Percentiles rank a stretch among this genome's conserved stretches.
These are phyloP conservation scores for Buddleja alternifolia DNA, from an alignment of 257 asterid genomes.

Conservation along the genomic window DNA sequence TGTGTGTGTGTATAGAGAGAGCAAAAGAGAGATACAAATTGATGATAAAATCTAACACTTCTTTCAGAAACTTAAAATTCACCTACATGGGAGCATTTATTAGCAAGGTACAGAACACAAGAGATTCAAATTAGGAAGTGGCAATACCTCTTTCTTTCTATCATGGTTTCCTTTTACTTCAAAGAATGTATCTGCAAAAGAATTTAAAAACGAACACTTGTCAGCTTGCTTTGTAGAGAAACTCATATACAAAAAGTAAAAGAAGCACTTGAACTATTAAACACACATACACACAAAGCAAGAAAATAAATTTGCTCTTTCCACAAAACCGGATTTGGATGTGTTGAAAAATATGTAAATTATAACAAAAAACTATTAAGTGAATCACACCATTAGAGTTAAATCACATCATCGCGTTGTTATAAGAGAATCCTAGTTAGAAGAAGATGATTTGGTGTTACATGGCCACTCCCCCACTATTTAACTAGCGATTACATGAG, in stretches of 20 bases:
- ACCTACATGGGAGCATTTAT: background rate
- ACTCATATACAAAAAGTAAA: background rate
- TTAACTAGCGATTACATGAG: background rate
- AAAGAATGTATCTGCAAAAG: slow-evolving; percentile 59
- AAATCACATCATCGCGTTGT: background rate
- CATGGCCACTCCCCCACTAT: background rate
- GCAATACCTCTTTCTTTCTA: slow-evolving; percentile 61
- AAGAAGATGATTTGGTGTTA: background rate
- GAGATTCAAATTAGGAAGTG: background rate
- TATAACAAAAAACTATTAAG: background rate
- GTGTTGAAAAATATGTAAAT: background rate
- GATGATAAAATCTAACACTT: background rate
- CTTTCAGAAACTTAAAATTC: background rate
- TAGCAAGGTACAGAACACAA: background rate
- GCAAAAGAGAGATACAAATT: background rate
- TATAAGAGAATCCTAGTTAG: background rate
- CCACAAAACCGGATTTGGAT: background rate
- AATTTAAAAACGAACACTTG: slow-evolving; percentile 9
- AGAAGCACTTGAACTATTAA: background rate
- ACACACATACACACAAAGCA: background rate
- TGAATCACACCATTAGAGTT: background rate
- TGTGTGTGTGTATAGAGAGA: background rate
- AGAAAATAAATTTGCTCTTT: background rate
- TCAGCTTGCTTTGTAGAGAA: background rate
- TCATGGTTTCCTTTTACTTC: slow-evolving; percentile 72